A percentile compares a stretch with the other conserved stretches of the same genome.
These are phyloP conservation scores for Ceratonia siliqua DNA, from an alignment of 306 rosid genomes.

Conservation along the genomic window DNA sequence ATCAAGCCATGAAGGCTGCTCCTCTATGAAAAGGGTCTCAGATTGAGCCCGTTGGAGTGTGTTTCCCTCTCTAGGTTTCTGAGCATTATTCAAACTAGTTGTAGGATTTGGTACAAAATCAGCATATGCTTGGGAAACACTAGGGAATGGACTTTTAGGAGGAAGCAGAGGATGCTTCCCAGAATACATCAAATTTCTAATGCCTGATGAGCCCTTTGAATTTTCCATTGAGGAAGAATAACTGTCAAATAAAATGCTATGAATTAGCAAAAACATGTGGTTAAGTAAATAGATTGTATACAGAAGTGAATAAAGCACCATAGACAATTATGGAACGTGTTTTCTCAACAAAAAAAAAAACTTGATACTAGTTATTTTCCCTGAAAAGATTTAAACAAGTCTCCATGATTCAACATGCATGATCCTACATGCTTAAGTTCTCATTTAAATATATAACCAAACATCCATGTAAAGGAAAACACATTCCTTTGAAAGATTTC, in stretches of 20 bases:
- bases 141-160: slow-evolving; percentile 79
- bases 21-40: slow-evolving; percentile 71
- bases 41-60: slow-evolving; percentile 69
- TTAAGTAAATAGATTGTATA: background rate
- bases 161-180: slow-evolving; percentile 81
- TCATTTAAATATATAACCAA: background rate
- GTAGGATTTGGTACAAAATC: slow-evolving; percentile 58
- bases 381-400: background rate
- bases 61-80: slow-evolving; percentile 61
- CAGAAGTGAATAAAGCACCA: slow-evolving; percentile 8
- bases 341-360: background rate
- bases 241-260: slow-evolving; percentile 35
- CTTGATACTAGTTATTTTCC: background rate
- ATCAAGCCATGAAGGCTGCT: slow-evolving; percentile 87
- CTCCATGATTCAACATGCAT: background rate
- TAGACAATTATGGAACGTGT: background rate
- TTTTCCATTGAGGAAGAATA: slow-evolving; percentile 54
- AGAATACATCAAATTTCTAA: slow-evolving; percentile 58
- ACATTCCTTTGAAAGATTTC: background rate
- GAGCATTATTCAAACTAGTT: slow-evolving; percentile 55
- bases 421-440: background rate
- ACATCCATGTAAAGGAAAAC: background rate
- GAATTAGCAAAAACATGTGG: slow-evolving; percentile 1
- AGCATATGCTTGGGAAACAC: slow-evolving; percentile 61
- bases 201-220: slow-evolving; percentile 66